These are phyloP conservation scores for Cryphonectria japonica DNA, from an alignment of 2,329 filamentous ascomycete genomes.

Conservation along the genomic window DNA sequence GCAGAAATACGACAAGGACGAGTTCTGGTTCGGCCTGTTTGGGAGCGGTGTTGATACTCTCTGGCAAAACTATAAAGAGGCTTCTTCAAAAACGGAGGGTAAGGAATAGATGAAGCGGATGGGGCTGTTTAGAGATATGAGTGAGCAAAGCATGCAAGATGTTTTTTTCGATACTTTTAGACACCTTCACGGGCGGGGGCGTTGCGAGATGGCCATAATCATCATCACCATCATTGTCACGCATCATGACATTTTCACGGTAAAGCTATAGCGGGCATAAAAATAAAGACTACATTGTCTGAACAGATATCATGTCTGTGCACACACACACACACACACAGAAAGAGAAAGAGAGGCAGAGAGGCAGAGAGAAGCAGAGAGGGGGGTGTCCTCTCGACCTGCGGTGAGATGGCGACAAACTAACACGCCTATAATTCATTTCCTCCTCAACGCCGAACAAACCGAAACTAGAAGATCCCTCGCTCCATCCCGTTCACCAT, in stretches of 20 bases:
- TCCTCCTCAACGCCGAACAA: conserved; percentile 23
- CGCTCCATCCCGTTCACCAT: background rate
- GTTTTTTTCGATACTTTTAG: background rate
- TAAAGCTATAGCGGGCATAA: background rate
- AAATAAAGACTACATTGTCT: background rate
- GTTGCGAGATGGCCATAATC: background rate
- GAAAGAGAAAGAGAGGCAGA: too few species aligned
- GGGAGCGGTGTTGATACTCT: conserved; percentile 68
- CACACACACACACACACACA: too few species aligned
- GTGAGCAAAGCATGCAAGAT: background rate
- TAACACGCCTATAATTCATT: background rate
- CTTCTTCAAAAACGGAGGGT: conserved; percentile 31
- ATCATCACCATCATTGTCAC: background rate
- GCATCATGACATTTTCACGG: background rate
- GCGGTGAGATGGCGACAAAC: conserved; percentile 5
- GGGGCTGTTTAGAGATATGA: background rate
- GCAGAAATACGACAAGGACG: conserved; percentile 65
- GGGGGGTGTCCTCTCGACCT: background rate
- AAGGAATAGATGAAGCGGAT: conserved; percentile 7
- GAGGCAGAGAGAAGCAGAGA: background rate
- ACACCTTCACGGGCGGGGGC: background rate
- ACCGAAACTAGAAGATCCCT: conserved; percentile 2
- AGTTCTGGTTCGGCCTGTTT: conserved; percentile 71
- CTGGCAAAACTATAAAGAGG: conserved; percentile 71
- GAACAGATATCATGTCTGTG: background rate